Evolutionary conservation across 2,329 filamentous ascomycete genomes (phyloP).

Genomic region (Phyllosticta ampelicida): DNA sequence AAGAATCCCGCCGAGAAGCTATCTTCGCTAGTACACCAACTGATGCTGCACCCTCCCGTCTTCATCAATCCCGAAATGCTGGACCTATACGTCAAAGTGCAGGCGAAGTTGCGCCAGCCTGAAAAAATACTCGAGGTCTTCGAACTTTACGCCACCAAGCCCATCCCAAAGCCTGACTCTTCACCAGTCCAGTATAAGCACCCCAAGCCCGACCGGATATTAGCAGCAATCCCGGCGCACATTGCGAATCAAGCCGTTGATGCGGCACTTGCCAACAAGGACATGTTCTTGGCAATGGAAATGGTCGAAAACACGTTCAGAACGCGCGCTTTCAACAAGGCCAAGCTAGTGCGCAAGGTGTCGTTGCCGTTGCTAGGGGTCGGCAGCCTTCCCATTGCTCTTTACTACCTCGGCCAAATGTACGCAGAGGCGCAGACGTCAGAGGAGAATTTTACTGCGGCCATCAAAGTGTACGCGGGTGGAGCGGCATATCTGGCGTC

Average conservation of each 20-base stretch:
- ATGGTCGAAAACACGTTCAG: slow-evolving; percentile 62
- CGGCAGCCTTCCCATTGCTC: slow-evolving; percentile 51
- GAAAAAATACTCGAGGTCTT: slow-evolving; percentile 72
- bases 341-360: slow-evolving; percentile 56
- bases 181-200: slow-evolving; percentile 33
- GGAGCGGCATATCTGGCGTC: slow-evolving; percentile 75
- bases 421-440: slow-evolving; percentile 56
- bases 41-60: slow-evolving; percentile 64
- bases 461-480: slow-evolving; percentile 66
- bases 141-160: slow-evolving; percentile 73
- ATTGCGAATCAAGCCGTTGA: slow-evolving; percentile 66
- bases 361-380: slow-evolving; percentile 49
- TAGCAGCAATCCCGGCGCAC: slow-evolving; percentile 53
- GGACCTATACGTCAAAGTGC: slow-evolving; percentile 62
- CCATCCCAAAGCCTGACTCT: slow-evolving; percentile 51
- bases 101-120: slow-evolving; percentile 60
- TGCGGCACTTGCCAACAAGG: slow-evolving; percentile 66
- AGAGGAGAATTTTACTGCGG: slow-evolving; percentile 68
- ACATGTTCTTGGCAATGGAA: slow-evolving; percentile 66
- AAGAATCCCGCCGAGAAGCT: slow-evolving; percentile 29
- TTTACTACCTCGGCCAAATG: slow-evolving; percentile 60
- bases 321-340: slow-evolving; percentile 53
- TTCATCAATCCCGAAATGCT: slow-evolving; percentile 69
- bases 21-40: slow-evolving; percentile 50
- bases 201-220: slow-evolving; percentile 52